Conservation (phyloP, 2,329 filamentous ascomycete genomes). For the Arthrinium phaeospermum region DNA sequence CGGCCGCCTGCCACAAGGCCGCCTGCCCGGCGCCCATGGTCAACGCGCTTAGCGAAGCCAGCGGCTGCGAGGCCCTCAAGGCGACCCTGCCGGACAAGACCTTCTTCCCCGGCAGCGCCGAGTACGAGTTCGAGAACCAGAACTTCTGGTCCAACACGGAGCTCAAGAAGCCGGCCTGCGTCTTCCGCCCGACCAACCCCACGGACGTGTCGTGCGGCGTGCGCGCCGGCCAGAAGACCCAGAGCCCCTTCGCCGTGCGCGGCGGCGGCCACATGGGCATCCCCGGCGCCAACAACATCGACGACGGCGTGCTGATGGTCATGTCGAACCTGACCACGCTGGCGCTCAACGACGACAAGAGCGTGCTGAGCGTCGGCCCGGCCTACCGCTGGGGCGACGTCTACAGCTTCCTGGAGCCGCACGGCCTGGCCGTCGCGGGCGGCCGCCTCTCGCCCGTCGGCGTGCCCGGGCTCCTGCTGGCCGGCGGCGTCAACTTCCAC, state of each 20-base stretch:
- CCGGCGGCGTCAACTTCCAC: constrained; percentile 27
- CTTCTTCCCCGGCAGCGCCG: constrained; percentile 31
- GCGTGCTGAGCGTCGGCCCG: constrained; percentile 23
- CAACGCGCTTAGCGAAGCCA: background rate
- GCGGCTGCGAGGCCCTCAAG: constrained; percentile 22
- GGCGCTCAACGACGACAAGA: constrained; percentile 32
- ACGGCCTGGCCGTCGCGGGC: constrained; percentile 22
- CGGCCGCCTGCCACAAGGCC: background rate
- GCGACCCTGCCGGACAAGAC: constrained; percentile 28
- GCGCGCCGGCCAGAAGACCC: constrained; percentile 27
- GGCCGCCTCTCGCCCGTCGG: constrained; percentile 25
- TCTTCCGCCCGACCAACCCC: constrained; percentile 40
- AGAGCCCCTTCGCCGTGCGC: constrained; percentile 37
- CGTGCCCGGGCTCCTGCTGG: constrained; percentile 25
- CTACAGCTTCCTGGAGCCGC: constrained; percentile 20
- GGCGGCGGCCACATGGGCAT: constrained; percentile 43
- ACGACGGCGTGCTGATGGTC: constrained; percentile 24
- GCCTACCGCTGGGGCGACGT: constrained; percentile 24
- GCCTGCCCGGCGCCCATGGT: background rate
- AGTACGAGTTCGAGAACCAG: constrained; percentile 39
- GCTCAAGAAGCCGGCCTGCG: constrained; percentile 39
- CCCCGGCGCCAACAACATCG: constrained; percentile 28
- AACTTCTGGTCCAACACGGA: constrained; percentile 44
- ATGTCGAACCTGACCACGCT: constrained; percentile 27
- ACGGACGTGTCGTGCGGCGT: constrained; percentile 35